Percentiles rank a stretch among this genome's conserved stretches.
Evolutionary conservation across 345 rosid species (phyloP).

Genomic region (Abelmoschus esculentus): DNA sequence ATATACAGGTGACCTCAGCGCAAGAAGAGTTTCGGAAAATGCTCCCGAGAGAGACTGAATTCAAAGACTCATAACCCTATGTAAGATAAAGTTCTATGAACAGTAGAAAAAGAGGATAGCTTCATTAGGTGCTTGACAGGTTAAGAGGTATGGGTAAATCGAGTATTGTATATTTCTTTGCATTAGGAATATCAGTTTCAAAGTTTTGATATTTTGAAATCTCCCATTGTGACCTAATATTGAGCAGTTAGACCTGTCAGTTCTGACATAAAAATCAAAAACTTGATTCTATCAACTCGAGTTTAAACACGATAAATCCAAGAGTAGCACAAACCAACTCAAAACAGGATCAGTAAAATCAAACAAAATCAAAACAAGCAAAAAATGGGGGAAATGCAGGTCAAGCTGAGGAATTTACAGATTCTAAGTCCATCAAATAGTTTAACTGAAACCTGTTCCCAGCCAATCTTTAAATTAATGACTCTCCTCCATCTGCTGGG

Average conservation of each 20-base stretch:
- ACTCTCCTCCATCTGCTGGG: background rate
- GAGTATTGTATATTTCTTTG: background rate
- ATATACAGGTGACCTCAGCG: background rate
- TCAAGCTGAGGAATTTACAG: background rate
- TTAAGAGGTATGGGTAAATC: background rate
- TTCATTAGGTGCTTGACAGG: background rate
- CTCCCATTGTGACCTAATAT: too few relatives aligned
- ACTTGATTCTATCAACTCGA: too few relatives aligned
- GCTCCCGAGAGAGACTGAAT: background rate
- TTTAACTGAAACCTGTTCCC: background rate
- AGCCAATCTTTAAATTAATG: background rate
- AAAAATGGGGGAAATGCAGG: background rate
- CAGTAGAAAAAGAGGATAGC: background rate
- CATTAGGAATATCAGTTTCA: too few relatives aligned
- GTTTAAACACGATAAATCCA: background rate
- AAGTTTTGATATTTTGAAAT: too few relatives aligned
- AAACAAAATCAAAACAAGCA: background rate
- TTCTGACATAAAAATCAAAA: too few relatives aligned
- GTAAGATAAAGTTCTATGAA: background rate
- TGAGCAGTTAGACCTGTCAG: too few relatives aligned
- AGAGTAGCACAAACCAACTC: background rate
- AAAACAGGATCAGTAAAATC: background rate
- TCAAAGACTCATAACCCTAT: background rate
- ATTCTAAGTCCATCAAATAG: constrained; percentile 30
- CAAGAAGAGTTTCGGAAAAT: background rate